Base-by-base conservation (phyloP, 2,329 filamentous ascomycete genomes). In the Pyricularia grisea region DNA sequence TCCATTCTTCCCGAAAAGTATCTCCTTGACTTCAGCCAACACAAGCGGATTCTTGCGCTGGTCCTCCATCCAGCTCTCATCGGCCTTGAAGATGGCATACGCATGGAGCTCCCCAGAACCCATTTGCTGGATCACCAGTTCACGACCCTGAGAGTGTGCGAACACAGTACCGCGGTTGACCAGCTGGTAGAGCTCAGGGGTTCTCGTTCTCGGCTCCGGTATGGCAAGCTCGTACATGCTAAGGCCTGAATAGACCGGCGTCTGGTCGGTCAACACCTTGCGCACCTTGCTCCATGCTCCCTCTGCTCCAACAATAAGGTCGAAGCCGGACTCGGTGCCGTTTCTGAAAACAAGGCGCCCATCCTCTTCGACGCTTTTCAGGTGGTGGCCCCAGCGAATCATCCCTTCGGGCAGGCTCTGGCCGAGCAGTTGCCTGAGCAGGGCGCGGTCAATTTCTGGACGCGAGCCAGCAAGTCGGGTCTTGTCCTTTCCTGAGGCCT, bases 391-490 rank as follows among this genome's bases (percentile, higher is more conserved):
- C 84, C 82, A 87, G 69, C 77, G 75, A 61, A 87, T 80, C 69
- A 75, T 81, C 4, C 75, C 79, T 9, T 77, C 74, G 0, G 84
- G 79, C 11, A 85, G 77, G 2, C 82, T 82, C 28, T 81, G 76
- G 23, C 80, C 74, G 10, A 86, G 76, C 3, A 87, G 76, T 64
- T 79, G 73, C 7, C 81, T 77, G 20, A 86, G 77, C 27, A 77
- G 75, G 6, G 76, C 72, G 23, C 84, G 81, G 74, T 88, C 85
- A 70, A 88, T 87, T 73, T 87, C 85, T 0, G 84, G 84, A 7
- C 81, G 78, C 69, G 81, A 78, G 64, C 71, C 72, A 11, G 68
- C 67, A 0, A 71, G 17, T 9, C 67, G 61, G 0, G 64, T 60
- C 7, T 70, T 69, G 30, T 65, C 60, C 3, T 68, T 74, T 74